Evolutionary conservation across 495 filamentous ascomycete genomes (phyloP).

Genomic region (Hypoxylon fuscum): DNA sequence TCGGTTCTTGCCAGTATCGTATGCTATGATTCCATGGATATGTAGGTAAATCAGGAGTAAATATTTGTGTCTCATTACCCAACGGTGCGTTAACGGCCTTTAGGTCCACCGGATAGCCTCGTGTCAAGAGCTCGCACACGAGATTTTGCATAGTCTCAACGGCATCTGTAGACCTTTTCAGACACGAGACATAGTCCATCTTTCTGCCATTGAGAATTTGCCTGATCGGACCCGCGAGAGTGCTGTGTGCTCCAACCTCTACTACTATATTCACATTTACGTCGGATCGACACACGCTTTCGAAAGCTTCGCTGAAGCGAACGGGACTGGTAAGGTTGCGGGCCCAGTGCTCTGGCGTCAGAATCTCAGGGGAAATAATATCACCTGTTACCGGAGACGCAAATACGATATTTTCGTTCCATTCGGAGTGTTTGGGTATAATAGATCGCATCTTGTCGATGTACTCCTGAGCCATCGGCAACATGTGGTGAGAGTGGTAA

Average conservation of each 20-base stretch:
- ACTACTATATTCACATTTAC: slow-evolving; percentile 23
- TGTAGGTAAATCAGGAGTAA: slow-evolving; percentile 10
- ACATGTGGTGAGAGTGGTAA: slow-evolving; percentile 60
- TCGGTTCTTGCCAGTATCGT: slow-evolving; percentile 51
- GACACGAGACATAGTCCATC: slow-evolving; percentile 23
- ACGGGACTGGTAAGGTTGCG: slow-evolving; percentile 53
- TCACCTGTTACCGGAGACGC: slow-evolving; percentile 40
- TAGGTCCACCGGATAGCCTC: slow-evolving; percentile 12
- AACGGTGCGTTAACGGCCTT: slow-evolving; percentile 2
- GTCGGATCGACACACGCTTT: slow-evolving; percentile 27
- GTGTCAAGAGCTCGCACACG: slow-evolving; percentile 7
- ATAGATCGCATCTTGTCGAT: slow-evolving; percentile 27
- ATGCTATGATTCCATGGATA: slow-evolving; percentile 57
- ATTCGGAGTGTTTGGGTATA: not conserved
- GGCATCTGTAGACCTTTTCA: slow-evolving; percentile 19
- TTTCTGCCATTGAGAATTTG: slow-evolving; percentile 23
- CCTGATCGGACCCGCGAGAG: slow-evolving; percentile 45
- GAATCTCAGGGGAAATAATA: not conserved
- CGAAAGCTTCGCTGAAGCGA: slow-evolving; percentile 49
- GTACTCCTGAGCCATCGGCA: slow-evolving; percentile 48
- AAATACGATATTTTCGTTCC: slow-evolving; percentile 33
- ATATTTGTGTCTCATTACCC: slow-evolving; percentile 37
- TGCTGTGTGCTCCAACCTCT: slow-evolving; percentile 56
- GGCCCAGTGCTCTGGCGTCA: slow-evolving; percentile 49
- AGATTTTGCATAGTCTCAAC: slow-evolving; percentile 33